Evolutionary conservation across 345 rosid genomes (phyloP), one percentile per base, ranked within the genome.

Genomic region (Carallia brachiata): DNA sequence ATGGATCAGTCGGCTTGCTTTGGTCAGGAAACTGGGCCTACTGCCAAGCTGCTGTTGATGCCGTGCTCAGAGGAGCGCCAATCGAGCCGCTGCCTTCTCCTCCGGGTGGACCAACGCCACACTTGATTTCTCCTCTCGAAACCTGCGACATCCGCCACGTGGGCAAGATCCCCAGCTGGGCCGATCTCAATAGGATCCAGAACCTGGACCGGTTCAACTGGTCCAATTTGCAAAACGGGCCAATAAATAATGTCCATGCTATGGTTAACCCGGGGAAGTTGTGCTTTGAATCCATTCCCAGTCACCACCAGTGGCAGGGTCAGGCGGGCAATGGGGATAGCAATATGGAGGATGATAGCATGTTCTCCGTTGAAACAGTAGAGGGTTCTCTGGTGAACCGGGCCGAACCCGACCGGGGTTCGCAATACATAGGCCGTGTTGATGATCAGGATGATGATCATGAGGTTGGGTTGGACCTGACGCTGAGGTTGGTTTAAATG

Each of bases 1-100:
- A 63, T 67, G 85, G 85, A 4, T 79, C 81, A 19, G 83, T 79
- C 52, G 85, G 85, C 59, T 72, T 82, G 70, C 73, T 82, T 8
- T 73, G 77, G 47, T 60, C 72, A 23, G 81, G 81, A 34, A 79
- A 66, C 66, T 82, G 85, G 85, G 77, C 74, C 18, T 73, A 66
- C 28, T 82, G 85, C 79, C 74, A 77, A 61, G 72, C 71, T 47
- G 83, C 85, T 60, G 83, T 79, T 34, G 75, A 77, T 54, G 79
- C 81, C 19, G 85, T 82, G 13, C 75, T 82, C 34, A 64, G n/a
- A 12, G 36, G 65, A 30, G 60, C 59, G 30, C 78, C 81, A 31
- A 66, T 84, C 61, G 62, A 39, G 16, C 65, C 52, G n/a, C 39
- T 66, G 10, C 52, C 73, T 3, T 70, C 73, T 16, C 31, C 69